Base-by-base conservation (phyloP, 2,329 filamentous ascomycete genomes). In the Passalora sequoiae region DNA sequence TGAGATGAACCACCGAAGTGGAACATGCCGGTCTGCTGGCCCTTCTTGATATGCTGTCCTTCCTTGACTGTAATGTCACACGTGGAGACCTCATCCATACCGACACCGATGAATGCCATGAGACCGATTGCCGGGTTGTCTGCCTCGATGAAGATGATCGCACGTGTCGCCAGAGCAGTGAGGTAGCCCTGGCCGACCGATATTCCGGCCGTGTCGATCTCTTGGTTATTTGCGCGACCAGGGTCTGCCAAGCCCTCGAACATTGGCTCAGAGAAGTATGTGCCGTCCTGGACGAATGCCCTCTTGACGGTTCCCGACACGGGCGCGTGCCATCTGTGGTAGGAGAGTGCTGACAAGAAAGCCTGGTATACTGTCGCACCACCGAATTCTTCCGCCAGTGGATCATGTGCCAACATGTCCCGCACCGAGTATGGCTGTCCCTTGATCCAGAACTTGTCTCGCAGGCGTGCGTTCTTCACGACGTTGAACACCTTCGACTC, bases 1-100 rank as follows among this genome's bases (percentile, higher is more conserved):
- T 86, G 79, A 1, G 78, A 80, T 5, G 76, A 82, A 0, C 85
- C 84, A n/a, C 84, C 84, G 60, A 83, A 88, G 59, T 89, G 84
- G 64, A 89, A 89, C 83, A 86, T 87, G 30, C 84, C 84, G 28
- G 81, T 70, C 66, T 87, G 68, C 4, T 87, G 76, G 1, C 85
- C 85, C 69, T 87, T 88, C 40, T 70, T 69, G 12, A 89, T 59
- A 40, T 73, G 71, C 59, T 87, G 73, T 0, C 82, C 83, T 57
- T 81, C 76, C 54, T 72, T 72, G 8, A 86, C 81, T 0, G 78
- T 83, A 37, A 86, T 80, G 39, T 87, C 82, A 56, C 83, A 87
- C 0, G 81, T 64, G 15, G 36, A 42, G 9, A 88, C 84, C 64
- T 89, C 84, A 30, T 80, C 81, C 84, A 89, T 88, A 1, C 84